phyloP scores from a whole-genome alignment of 768 basidiomycete species.

The Mycena vulgaris region DNA sequence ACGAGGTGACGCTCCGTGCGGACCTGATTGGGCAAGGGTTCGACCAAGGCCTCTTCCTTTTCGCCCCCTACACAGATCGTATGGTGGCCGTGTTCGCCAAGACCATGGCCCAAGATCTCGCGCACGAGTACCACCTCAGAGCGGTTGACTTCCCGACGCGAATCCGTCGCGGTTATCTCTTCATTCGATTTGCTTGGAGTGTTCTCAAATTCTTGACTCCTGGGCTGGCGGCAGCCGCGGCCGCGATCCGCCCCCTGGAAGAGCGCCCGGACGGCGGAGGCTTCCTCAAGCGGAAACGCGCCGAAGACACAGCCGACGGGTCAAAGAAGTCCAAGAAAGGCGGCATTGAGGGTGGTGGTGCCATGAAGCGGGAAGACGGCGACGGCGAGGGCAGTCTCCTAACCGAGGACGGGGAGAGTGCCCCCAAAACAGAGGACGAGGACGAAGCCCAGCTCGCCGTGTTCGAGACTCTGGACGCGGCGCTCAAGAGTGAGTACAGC shows the following conservation, averaged over 20 bases:
- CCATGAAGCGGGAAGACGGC: neutral
- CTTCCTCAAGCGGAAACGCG: slow-evolving; percentile 6
- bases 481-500: slow-evolving; percentile 8
- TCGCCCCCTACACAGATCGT: neutral
- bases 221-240: slow-evolving; percentile 2
- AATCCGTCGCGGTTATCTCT: slow-evolving; percentile 10
- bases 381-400: neutral
- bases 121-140: neutral
- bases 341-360: neutral
- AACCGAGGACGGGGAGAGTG: neutral
- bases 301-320: neutral
- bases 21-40: neutral
- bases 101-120: neutral
- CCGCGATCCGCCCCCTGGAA: neutral
- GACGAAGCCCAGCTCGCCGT: neutral
- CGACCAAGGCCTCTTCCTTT: slow-evolving; percentile 8
- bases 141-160: neutral
- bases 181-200: neutral
- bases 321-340: neutral
- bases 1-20: slow-evolving; percentile 7
- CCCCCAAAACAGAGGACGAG: neutral
- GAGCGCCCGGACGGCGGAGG: neutral
- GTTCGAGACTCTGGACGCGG: slow-evolving; percentile 1
- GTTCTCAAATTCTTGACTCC: neutral
- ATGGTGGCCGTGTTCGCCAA: neutral